Base-by-base conservation (phyloP, 805 yeast species). In the Yueomyces sinensis region DNA sequence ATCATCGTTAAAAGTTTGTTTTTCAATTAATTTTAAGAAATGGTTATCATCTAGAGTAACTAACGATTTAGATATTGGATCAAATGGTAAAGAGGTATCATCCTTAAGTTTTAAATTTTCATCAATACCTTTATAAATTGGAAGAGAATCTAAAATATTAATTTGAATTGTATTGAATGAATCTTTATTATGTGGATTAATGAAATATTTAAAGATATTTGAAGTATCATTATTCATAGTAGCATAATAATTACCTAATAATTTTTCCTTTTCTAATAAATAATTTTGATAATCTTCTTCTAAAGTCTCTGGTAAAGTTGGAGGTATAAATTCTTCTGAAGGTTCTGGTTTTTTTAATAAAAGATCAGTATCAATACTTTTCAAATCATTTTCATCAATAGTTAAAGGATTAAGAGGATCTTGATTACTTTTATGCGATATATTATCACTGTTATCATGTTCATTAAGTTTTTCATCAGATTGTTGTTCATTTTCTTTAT, bases 61-160 rank as follows among this genome's bases (percentile, higher is more conserved):
- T 33, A 79, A 55, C 35, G 82, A 60, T 35, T 81, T 72, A 0
- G 89, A 78, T 5, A 79, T 70, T 2, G 84, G 76, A 3, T 72
- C 68, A 44, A 65, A 55, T 1, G 63, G 61, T 4, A 55, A 33
- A 1, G 44, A 43, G 19, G 43, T 49, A 11, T 9, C 35, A 9
- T 32, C 35, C 11, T 20, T 20, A 7, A 20, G 11, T 13, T 29
- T 20, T 15, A 57, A 56, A 4, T 47, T 56, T 2, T 41, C 44
- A 3, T 29, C 30, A 4, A 59, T 41, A 16, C 61, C 56, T 5
- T 40, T 34, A 39, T 58, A 58, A 0, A 56, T 17, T 1, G 66
- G 61, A 3, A 61, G 17, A 14, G 49, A 49, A 7, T 58, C 56
- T 4, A 61, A 37, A 7, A 66, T 50, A 3, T 54, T 45, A 37